phyloP scores from a whole-genome alignment of 352 stramenopile genomes.

The Phytophthora litchii region DNA sequence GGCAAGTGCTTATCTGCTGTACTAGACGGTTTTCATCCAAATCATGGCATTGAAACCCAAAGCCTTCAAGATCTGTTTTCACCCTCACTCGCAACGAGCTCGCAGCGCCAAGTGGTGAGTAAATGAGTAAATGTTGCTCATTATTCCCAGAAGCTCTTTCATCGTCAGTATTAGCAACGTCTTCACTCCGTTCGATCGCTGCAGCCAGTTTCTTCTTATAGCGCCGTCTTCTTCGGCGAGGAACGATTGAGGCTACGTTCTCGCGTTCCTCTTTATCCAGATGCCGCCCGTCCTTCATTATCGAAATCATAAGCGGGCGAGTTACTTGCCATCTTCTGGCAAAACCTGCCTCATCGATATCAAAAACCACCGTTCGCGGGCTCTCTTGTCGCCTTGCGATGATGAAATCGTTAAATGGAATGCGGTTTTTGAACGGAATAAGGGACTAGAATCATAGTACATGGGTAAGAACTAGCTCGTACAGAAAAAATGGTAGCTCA shows the following conservation, averaged over 20 bases:
- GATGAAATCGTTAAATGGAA: conserved; percentile 70
- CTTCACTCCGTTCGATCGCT: conserved; percentile 7
- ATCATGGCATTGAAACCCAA: conserved; percentile 28
- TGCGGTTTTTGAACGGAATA: conserved; percentile 48
- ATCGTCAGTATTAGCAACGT: conserved; percentile 9
- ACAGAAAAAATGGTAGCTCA: background rate
- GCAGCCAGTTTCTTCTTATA: conserved; percentile 3
- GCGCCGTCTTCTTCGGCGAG: conserved; percentile 14
- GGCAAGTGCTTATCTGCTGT: conserved; percentile 38
- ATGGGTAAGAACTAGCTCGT: background rate
- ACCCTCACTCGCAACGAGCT: conserved; percentile 27
- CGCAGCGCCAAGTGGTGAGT: conserved; percentile 34
- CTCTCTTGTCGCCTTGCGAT: conserved; percentile 31
- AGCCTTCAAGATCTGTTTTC: conserved; percentile 35
- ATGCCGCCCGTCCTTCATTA: conserved; percentile 51
- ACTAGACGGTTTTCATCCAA: conserved; percentile 32
- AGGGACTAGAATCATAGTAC: conserved; percentile 31
- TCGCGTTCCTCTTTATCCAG: conserved; percentile 47
- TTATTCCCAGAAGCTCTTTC: conserved; percentile 2
- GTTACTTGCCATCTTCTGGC: conserved; percentile 47
- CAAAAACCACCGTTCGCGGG: conserved; percentile 48
- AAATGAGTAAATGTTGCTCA: conserved; percentile 27
- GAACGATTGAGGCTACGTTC: conserved; percentile 28
- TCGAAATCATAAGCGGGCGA: conserved; percentile 50
- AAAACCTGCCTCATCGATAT: conserved; percentile 57